These are phyloP conservation scores for Pythium rhizo-oryzae DNA, from an alignment of 352 stramenopile species.

Conservation along the genomic window DNA sequence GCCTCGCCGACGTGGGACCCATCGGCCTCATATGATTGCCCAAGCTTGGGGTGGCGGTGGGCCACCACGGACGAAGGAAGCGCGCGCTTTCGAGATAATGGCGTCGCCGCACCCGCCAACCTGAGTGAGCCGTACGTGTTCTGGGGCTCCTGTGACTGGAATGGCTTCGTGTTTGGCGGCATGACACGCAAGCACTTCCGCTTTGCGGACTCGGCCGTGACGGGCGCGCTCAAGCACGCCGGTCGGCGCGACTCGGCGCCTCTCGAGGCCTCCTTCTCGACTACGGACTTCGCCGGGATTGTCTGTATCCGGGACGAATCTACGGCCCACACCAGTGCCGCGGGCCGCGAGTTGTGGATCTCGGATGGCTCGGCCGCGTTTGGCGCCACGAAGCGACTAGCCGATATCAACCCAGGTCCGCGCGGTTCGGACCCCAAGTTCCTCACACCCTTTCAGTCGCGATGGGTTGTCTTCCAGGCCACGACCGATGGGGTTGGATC, in stretches of 20 bases:
- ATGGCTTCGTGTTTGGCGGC: conserved; percentile 56
- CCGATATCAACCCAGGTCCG: conserved; percentile 42
- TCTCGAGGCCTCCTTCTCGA: conserved; percentile 35
- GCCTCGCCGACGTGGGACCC: conserved; percentile 49
- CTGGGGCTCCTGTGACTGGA: conserved; percentile 75
- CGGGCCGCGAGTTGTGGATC: conserved; percentile 65
- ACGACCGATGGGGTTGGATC: conserved; percentile 36
- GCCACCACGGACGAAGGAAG: conserved; percentile 49
- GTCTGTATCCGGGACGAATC: conserved; percentile 53
- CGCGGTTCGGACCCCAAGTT: conserved; percentile 43
- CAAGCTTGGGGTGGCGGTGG: conserved; percentile 64
- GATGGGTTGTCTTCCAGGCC: conserved; percentile 59
- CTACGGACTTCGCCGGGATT: conserved; percentile 70
- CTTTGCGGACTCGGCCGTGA: conserved; percentile 70
- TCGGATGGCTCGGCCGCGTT: conserved; percentile 39
- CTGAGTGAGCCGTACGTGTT: conserved; percentile 59
- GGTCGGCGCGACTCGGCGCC: conserved; percentile 46
- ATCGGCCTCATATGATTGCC: conserved; percentile 63
- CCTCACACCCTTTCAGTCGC: conserved; percentile 43
- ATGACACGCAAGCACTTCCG: conserved; percentile 58
- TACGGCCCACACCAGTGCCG: background rate
- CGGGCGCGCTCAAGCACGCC: conserved; percentile 67
- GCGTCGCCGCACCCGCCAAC: background rate
- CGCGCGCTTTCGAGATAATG: conserved; percentile 21
- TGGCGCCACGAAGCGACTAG: conserved; percentile 42